Conservation (phyloP, 1,284 basidiomycete genomes). For the Marasmius oreades region DNA sequence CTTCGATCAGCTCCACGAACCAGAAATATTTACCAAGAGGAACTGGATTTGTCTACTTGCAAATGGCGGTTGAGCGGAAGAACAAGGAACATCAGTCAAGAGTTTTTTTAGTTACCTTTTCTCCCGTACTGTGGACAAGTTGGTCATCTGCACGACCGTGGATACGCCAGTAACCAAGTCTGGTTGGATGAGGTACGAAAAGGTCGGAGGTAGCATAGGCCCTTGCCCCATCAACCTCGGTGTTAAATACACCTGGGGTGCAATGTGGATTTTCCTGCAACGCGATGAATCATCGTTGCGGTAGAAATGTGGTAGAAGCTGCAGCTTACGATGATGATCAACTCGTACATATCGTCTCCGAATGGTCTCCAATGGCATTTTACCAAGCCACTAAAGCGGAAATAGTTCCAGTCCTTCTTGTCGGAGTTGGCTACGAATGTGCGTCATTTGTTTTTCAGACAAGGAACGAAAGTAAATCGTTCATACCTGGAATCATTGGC, state of each 20-base stretch:
- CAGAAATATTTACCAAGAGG: constrained; percentile 27
- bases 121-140: constrained; percentile 47
- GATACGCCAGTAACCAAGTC: constrained; percentile 39
- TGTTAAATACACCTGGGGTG: constrained; percentile 18
- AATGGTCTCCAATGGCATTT: not conserved
- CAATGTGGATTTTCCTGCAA: not conserved
- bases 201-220: constrained; percentile 38
- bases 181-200: constrained; percentile 40
- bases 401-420: not conserved
- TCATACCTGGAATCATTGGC: not conserved
- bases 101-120: constrained; percentile 40
- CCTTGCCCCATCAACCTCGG: constrained; percentile 17
- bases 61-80: constrained; percentile 1
- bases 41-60: constrained; percentile 32
- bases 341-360: not conserved
- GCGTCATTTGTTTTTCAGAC: not conserved
- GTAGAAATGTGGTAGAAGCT: not conserved
- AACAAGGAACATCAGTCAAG: not conserved
- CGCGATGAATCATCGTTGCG: not conserved
- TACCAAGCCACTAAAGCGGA: not conserved
- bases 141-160: constrained; percentile 48
- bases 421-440: not conserved
- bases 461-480: not conserved
- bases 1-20: not conserved
- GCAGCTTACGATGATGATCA: not conserved